phyloP scores from a whole-genome alignment of 1,284 basidiomycete species.

The Pholiota adiposa region DNA sequence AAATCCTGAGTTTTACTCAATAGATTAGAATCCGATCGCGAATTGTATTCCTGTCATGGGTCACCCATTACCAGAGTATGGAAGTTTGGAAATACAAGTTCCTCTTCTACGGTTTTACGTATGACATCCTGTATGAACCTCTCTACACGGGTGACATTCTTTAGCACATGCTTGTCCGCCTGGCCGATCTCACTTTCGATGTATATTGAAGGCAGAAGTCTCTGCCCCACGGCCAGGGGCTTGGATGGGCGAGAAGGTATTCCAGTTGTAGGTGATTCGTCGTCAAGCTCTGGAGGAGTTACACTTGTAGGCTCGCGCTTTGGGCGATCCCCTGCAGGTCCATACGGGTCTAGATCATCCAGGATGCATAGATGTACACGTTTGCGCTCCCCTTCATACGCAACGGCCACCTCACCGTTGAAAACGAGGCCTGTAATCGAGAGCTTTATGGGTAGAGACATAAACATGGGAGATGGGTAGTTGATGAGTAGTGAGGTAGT shows the following conservation, averaged over 20 bases:
- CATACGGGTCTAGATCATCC: constrained; percentile 84
- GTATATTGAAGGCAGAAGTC: constrained; percentile 87
- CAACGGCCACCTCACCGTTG: constrained; percentile 86
- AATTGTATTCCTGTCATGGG: constrained; percentile 14
- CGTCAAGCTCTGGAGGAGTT: constrained; percentile 47
- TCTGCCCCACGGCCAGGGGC: constrained; percentile 77
- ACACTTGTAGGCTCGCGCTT: constrained; percentile 45
- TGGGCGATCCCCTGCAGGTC: constrained; percentile 59
- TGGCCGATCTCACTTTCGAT: constrained; percentile 98
- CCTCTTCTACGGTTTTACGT: constrained; percentile 92
- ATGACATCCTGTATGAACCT: constrained; percentile 95
- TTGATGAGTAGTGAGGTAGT: constrained; percentile 96
- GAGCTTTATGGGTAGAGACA: constrained; percentile 94
- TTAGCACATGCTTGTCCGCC: constrained; percentile 92
- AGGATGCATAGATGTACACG: constrained; percentile 89
- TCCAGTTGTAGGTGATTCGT: constrained; percentile 34
- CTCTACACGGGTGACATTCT: constrained; percentile 97
- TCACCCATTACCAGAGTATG: constrained; percentile 79
- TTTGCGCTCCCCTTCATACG: constrained; percentile 84
- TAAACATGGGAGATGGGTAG: constrained; percentile 93
- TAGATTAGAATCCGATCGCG: neutral
- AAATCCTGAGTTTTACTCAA: neutral
- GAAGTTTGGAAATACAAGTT: constrained; percentile 93
- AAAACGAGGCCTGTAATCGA: constrained; percentile 89
- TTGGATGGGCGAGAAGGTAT: constrained; percentile 49